Evolutionary conservation across 805 yeast species (phyloP), one percentile per base, ranked within the genome.

Genomic region (Suhomyces prunicola): DNA sequence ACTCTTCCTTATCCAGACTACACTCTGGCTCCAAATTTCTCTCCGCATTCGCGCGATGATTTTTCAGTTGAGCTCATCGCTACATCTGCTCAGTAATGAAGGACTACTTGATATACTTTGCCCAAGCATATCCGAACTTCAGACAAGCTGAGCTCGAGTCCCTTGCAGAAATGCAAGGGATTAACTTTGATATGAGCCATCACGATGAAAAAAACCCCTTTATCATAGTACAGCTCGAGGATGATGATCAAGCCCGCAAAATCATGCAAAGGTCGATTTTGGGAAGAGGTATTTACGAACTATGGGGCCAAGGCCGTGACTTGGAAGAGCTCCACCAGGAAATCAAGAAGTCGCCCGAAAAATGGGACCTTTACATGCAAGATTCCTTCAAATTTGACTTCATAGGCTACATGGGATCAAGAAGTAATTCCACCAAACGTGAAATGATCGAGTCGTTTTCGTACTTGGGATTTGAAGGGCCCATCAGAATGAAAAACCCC

Each of bases 141-240:
- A 77, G 98, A 47, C 70, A 71, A 36, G 89, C 96, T 0, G 99
- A 93, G 70, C 71, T 94, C 35, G 90, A 87, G 60, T 86, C 97
- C 0, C 70, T 94, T 45, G 97, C 97, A 0, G 84, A 82, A 33
- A 68, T 88, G 50, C 71, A 81, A 57, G 70, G 71, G 15, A 71
- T 94, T 2, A 50, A 69, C 10, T 73, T 88, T 6, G 92, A 90
- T 64, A 71, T 90, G 48, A 68, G 82, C 13, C 63, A 65, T 6
- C 90, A 90, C 64, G 74, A 75, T 52, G 85, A 79, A 44, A 69
- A 72, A 3, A 77, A 60, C 45, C 98, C 98, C 3, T 92, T 90
- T 63, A 63, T 92, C 54, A 71, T 83, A 2, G 87, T 92, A 1
- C 78, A 83, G 17, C 71, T 94, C 39, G 81, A 81, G 29, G 76